Percentiles rank a stretch among this genome's conserved stretches.
phyloP scores from a whole-genome alignment of 108 stramenopile species.

The Pseudonitzschia multistriata region DNA sequence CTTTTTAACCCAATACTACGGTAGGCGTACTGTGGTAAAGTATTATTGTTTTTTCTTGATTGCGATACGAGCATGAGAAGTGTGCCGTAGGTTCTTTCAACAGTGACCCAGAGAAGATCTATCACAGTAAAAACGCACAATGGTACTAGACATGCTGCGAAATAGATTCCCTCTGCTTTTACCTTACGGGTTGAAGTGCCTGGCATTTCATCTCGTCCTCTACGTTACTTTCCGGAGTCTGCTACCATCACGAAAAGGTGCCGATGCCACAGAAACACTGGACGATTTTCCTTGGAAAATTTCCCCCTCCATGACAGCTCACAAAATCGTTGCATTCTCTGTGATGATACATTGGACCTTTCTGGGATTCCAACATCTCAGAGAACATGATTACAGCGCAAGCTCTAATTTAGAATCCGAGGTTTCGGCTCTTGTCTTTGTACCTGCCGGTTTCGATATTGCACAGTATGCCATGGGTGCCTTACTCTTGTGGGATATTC shows the following conservation, averaged over 20 bases:
- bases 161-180: constrained; percentile 3
- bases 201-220: constrained; percentile 2
- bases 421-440: not conserved
- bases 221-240: not conserved
- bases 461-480: constrained; percentile 15
- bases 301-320: constrained; percentile 53
- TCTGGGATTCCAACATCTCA: constrained; percentile 29
- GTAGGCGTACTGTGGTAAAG: too few relatives aligned
- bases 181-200: constrained; percentile 13
- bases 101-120: too few relatives aligned
- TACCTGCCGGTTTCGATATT: constrained; percentile 17
- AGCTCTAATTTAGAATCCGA: constrained; percentile 31
- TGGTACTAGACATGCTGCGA: not conserved
- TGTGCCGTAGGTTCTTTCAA: too few relatives aligned
- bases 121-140: not conserved
- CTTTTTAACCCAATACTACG: too few relatives aligned
- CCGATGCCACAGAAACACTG: not conserved
- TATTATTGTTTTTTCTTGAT: too few relatives aligned
- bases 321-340: constrained; percentile 51
- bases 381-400: constrained; percentile 1
- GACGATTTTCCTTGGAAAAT: constrained; percentile 45
- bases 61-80: too few relatives aligned
- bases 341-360: constrained; percentile 53
- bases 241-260: constrained; percentile 1
- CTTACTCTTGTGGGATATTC: constrained; percentile 68